These are phyloP conservation scores for Penicillium crustosum DNA, from an alignment of 2,329 filamentous ascomycete genomes.

Conservation along the genomic window DNA sequence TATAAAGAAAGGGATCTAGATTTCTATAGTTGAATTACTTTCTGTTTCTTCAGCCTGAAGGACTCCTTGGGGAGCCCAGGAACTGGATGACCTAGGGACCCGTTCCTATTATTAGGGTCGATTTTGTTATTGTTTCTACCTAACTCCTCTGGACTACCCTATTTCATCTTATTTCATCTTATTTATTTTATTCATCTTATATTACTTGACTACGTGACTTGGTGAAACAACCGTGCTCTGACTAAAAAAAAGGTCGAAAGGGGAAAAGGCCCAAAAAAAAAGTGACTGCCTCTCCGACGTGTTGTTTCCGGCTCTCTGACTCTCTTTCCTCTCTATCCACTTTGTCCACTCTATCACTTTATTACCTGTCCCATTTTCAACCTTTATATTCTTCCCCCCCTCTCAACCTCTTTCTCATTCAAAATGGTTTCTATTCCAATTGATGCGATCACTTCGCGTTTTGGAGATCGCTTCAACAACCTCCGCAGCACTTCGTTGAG, in stretches of 20 bases:
- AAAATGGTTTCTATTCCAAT: conserved; percentile 90
- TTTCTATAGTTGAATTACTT: neutral
- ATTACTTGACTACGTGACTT: neutral
- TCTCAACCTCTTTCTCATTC: conserved; percentile 7
- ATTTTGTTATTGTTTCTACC: neutral
- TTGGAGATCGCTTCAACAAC: conserved; percentile 86
- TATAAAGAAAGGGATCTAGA: neutral
- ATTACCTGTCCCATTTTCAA: neutral
- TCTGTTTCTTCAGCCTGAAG: neutral
- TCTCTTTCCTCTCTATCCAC: neutral
- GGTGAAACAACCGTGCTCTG: neutral
- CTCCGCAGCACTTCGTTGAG: conserved; percentile 76
- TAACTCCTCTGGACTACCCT: neutral
- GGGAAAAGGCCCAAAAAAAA: conserved; percentile 14
- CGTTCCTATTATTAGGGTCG: neutral
- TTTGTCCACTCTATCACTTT: neutral
- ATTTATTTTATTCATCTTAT: neutral
- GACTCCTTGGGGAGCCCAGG: neutral
- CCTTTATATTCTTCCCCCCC: neutral
- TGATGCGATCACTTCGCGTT: conserved; percentile 83
- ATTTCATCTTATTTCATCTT: neutral
- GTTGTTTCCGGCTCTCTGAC: conserved; percentile 2
- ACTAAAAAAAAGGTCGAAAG: conserved; percentile 4
- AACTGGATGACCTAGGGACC: neutral
- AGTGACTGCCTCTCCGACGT: conserved; percentile 6